Evolutionary conservation across 2,329 filamentous ascomycete genomes (phyloP).

Genomic region (Aspergillus sp.): DNA sequence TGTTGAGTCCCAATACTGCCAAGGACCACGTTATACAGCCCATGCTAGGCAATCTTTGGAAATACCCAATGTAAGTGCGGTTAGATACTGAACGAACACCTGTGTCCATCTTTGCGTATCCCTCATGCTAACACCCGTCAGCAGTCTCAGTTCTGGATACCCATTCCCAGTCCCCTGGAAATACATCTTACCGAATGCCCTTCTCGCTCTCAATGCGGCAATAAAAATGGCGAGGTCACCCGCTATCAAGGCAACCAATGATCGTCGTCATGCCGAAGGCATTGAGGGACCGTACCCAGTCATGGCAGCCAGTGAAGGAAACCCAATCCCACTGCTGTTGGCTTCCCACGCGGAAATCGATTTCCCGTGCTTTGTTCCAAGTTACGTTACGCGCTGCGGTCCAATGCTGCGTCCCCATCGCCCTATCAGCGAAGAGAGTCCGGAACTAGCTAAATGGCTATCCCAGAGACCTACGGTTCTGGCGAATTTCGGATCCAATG

Average conservation of each 20-base stretch:
- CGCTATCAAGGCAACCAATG: constrained; percentile 15
- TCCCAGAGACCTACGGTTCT: constrained; percentile 41
- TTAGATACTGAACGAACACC: too few species aligned
- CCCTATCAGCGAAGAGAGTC: constrained; percentile 34
- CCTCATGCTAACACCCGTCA: not conserved
- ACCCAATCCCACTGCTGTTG: constrained; percentile 16
- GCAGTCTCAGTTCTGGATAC: constrained; percentile 42
- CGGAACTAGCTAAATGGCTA: constrained; percentile 43
- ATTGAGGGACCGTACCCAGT: constrained; percentile 20
- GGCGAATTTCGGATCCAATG: constrained; percentile 45
- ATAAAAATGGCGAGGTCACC: not conserved
- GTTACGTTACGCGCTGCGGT: constrained; percentile 41
- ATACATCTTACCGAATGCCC: constrained; percentile 41
- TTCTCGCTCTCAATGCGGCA: constrained; percentile 29
- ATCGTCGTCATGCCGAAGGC: constrained; percentile 24
- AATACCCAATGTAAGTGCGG: constrained; percentile 18
- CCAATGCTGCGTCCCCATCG: constrained; percentile 41
- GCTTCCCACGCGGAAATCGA: constrained; percentile 28
- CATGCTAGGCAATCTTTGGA: constrained; percentile 32
- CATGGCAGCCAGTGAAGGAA: not conserved
- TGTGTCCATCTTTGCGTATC: not conserved
- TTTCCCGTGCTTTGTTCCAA: constrained; percentile 35
- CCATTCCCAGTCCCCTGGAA: constrained; percentile 45
- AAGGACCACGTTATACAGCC: constrained; percentile 40
- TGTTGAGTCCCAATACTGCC: constrained; percentile 45